Conservation (phyloP, 2,329 filamentous ascomycete species). For the Sporothrix pallida region DNA sequence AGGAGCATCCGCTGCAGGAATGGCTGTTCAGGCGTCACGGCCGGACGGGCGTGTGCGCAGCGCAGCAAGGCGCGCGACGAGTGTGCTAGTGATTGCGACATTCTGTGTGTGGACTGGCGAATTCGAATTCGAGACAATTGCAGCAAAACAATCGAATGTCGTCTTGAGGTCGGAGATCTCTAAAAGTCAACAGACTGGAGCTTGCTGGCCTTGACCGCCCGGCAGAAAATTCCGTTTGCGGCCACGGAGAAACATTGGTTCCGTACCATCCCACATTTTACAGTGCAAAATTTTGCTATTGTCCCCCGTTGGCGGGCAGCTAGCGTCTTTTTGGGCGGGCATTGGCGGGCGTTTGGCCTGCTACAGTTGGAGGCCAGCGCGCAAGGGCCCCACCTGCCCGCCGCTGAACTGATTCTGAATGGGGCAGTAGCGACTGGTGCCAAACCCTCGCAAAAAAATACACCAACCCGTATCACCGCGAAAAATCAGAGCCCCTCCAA, state of each 20-base stretch:
- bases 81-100: slow-evolving; percentile 6
- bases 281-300: slow-evolving; percentile 30
- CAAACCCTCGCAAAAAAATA: slow-evolving; percentile 30
- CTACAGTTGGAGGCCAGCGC: neutral
- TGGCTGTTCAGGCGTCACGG: neutral
- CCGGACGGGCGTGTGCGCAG: neutral
- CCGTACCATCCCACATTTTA: slow-evolving; percentile 36
- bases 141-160: neutral
- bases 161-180: neutral
- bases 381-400: slow-evolving; percentile 20
- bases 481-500: slow-evolving; percentile 26
- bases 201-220: slow-evolving; percentile 35
- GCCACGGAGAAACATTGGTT: slow-evolving; percentile 33
- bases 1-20: slow-evolving; percentile 28
- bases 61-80: slow-evolving; percentile 4
- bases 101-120: neutral
- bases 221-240: slow-evolving; percentile 36
- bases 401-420: slow-evolving; percentile 9
- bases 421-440: neutral
- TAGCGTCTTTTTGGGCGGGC: neutral
- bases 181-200: neutral
- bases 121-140: no score
- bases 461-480: slow-evolving; percentile 21
- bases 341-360: neutral
- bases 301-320: neutral